Base-by-base conservation (phyloP, 306 rosid genomes). In the Castanea mollissima region DNA sequence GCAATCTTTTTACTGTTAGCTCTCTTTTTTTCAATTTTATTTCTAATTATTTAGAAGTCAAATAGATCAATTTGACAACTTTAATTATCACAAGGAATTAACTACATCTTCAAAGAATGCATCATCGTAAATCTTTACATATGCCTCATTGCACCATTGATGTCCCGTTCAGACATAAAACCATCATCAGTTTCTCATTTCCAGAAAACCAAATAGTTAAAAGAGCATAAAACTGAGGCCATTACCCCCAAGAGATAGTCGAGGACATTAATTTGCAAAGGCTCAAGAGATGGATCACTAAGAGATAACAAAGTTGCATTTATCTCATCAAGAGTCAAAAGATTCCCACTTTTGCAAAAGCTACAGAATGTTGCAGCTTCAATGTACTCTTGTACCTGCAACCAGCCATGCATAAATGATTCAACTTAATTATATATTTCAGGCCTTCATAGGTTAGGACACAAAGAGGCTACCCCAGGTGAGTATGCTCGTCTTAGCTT, bases 401-500 rank as follows among this genome's bases (percentile, higher is more conserved):
- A 81, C 73, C 35, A 31, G 55, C 71, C 58, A 82, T 1, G 52
- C 23, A 81, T 78, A 78, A 82, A 73, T 71, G 21, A 76, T 75
- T 78, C 76, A 86, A 79, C 77, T 15, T 72, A 21, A 44, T 20
- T 58, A 74, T 63, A 73, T 27, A 73, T 19, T 20, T 54, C 68
- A 18, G 38, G 78, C 31, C 69, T 71, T 31, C 55, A 60, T 65
- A 52, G 57, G 77, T 68, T 77, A 80, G 79, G 73, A 87, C 71
- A 65, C 9, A 51, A 82, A 75, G 63, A 35, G 76, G 25, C 51
- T 80, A 92, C 99, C 97, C 98, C 98, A 6, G 98, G 99, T 23
- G 99, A 91, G 90, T 95, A 95, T 46, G 99, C 97, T 74, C 96
- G 90, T 83, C 99, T 85, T 56, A 95, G 93, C 92, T 95, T 95